Evolutionary conservation across 805 yeast genomes (phyloP).

Genomic region (Myxozyma kluyveri): DNA sequence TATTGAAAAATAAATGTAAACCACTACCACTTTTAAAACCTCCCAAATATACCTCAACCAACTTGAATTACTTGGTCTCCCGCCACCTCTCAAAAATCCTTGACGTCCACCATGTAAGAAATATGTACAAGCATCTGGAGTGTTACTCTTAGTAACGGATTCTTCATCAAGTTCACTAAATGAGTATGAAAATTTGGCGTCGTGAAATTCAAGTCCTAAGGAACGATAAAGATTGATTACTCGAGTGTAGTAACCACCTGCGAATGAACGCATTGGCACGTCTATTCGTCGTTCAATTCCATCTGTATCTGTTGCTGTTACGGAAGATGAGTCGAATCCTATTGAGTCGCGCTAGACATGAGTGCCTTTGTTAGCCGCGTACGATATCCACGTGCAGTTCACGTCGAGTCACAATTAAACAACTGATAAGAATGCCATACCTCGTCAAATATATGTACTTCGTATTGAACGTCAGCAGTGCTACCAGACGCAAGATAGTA

Average conservation of each 20-base stretch:
- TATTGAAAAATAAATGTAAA: conserved; percentile 19
- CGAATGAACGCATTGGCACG: conserved; percentile 29
- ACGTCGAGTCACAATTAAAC: neutral
- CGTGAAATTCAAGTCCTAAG: conserved; percentile 21
- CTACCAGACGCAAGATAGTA: conserved; percentile 11
- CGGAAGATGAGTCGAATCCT: conserved; percentile 26
- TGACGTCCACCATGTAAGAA: conserved; percentile 23
- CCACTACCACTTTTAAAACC: conserved; percentile 6
- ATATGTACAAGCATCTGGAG: conserved; percentile 10
- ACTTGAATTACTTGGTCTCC: conserved; percentile 7
- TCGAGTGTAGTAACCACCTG: conserved; percentile 24
- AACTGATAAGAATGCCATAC: neutral
- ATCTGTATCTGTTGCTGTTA: conserved; percentile 12
- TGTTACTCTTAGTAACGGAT: neutral
- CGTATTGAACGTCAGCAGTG: conserved; percentile 6
- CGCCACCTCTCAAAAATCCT: conserved; percentile 12
- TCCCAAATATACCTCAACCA: neutral
- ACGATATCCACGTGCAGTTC: neutral
- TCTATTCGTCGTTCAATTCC: conserved; percentile 19
- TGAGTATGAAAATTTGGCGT: conserved; percentile 25
- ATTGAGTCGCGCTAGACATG: conserved; percentile 3
- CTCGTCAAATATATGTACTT: conserved; percentile 26
- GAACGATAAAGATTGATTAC: conserved; percentile 16
- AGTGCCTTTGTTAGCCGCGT: neutral
- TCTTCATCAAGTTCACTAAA: conserved; percentile 12